Evolutionary conservation across 192 early-diverging fungal species (phyloP).

Genomic region (Gonapodya prolifera): DNA sequence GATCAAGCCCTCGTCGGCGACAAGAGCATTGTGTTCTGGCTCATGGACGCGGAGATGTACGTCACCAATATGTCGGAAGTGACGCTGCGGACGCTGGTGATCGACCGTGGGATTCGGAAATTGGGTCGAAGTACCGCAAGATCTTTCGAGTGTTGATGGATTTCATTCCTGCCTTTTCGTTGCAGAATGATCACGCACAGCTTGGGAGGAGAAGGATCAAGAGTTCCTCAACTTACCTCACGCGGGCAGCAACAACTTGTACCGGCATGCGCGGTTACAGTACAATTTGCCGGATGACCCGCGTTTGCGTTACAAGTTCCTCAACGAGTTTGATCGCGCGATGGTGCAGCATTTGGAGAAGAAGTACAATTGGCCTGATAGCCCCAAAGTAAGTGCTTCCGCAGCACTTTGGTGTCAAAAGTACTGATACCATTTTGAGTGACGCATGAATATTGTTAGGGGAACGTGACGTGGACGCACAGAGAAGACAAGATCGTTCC

Average conservation of each 20-base stretch:
- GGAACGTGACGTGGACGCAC: constrained; percentile 77
- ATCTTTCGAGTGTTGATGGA: no score
- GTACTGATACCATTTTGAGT: no score
- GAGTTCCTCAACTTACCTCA: constrained; percentile 99
- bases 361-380: constrained; percentile 52
- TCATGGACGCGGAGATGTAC: constrained; percentile 99
- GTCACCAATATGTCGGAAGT: constrained; percentile 75
- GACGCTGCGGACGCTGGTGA: constrained; percentile 65
- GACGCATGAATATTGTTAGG: not conserved
- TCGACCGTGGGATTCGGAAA: constrained; percentile 92
- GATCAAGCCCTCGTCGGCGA: constrained; percentile 98
- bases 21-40: constrained; percentile 97
- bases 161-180: no score
- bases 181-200: no score
- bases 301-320: constrained; percentile 79
- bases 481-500: constrained; percentile 84
- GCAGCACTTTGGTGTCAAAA: not conserved
- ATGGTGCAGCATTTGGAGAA: constrained; percentile 72
- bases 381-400: constrained; percentile 36
- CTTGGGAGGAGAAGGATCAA: constrained; percentile 64
- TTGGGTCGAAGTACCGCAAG: constrained; percentile 85
- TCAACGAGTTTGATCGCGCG: constrained; percentile 77
- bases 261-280: constrained; percentile 91
- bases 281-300: constrained; percentile 86
- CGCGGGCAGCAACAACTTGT: constrained; percentile 73